These are phyloP conservation scores for Backusella westeae DNA, from an alignment of 192 early-diverging fungal genomes.

Conservation along the genomic window DNA sequence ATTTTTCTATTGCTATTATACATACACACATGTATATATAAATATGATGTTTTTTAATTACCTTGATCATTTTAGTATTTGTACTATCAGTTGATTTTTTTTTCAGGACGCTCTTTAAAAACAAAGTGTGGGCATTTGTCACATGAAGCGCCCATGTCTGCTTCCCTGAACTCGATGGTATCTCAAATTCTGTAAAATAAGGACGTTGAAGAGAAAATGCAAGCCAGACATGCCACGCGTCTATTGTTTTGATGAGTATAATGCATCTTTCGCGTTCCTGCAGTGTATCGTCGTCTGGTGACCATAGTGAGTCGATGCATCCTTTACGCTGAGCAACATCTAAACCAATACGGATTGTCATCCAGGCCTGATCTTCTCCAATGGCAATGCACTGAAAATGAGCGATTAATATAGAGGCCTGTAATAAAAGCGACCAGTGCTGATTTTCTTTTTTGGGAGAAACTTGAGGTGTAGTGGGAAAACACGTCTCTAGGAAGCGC, in stretches of 20 bases:
- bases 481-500: background rate
- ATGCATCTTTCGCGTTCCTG: background rate
- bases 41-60: background rate
- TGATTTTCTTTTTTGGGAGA: background rate
- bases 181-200: conserved; percentile 1
- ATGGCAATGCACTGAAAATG: conserved; percentile 17
- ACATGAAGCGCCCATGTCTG: background rate
- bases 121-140: background rate
- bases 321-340: background rate
- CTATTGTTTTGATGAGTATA: background rate
- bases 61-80: conserved; percentile 3
- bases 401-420: conserved; percentile 5
- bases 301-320: background rate
- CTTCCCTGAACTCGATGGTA: background rate
- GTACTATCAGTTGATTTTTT: background rate
- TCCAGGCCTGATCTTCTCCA: conserved; percentile 10
- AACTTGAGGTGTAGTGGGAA: background rate
- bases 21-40: background rate
- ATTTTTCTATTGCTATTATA: background rate
- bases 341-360: conserved; percentile 6
- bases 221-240: conserved; percentile 12
- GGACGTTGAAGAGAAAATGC: background rate
- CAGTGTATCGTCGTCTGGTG: background rate
- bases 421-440: background rate
- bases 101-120: conserved; percentile 9